Base-by-base conservation (phyloP, 2,329 filamentous ascomycete species). In the Phialophora verrucosa region DNA sequence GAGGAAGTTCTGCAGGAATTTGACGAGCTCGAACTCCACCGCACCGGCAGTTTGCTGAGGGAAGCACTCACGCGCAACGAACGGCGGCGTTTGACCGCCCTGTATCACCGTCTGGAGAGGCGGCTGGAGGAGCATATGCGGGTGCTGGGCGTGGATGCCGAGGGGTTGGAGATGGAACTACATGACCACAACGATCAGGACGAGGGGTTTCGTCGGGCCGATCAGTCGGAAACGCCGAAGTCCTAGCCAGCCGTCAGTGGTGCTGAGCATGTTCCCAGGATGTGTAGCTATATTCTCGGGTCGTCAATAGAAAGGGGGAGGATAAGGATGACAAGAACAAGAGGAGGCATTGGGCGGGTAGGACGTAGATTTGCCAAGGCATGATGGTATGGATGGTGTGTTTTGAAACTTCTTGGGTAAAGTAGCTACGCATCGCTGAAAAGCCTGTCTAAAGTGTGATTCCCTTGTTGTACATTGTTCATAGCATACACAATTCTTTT, bases 31-130 rank as follows among this genome's bases (percentile, higher is more conserved):
- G 7, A 56, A n/a, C 50, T 32, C 12, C 51, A 55, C 50, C 35
- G 29, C 32, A n/a, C 54, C 50, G 51, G 60, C 10, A 55, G 23
- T 31, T 17, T 62, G 60, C 4, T 62, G 3, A 44, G 60, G 10
- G 35, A 56, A 14, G 60, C 60, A 14, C 60, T 62, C 23, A 31
- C 51, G 51, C 35, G 14, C 50, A 62, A 49, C 25, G 51, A 56
- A 32, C 51, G 50, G 14, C 44, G 10, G 14, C 49, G 27, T 12
- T 32, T 54, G 29, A 31, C 14, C 49, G 31, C 23, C 3, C n/a
- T 51, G 14, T 53, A 29, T 42, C 47, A 8, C 12, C 17, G 12
- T 20, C 20, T 54, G 31, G 32, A 42, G 49, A 25, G 47, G 29
- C 47, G 31, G 8, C 20, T 61, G 27, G 49, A 44, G 10, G 20